Conservation (phyloP, 345 rosid species). For the Clausena lansium region DNA sequence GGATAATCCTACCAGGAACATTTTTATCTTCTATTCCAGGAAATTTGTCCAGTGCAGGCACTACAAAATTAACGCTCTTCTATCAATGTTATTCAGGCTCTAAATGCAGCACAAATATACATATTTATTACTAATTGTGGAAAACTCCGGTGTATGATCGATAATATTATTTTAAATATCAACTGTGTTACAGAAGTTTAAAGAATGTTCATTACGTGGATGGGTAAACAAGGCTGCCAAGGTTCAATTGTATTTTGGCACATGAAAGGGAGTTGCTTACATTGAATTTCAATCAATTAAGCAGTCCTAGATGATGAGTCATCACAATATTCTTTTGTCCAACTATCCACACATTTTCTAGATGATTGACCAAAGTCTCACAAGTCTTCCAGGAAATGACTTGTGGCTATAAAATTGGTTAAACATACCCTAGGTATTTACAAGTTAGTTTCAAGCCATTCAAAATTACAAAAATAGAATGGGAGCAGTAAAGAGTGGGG, state of each 20-base stretch:
- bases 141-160: neutral
- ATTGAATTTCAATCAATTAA: neutral
- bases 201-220: neutral
- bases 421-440: neutral
- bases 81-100: constrained; percentile 7
- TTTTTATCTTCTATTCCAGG: constrained; percentile 35
- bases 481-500: neutral
- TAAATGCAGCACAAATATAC: neutral
- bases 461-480: neutral
- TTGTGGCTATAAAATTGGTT: neutral
- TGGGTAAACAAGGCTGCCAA: neutral
- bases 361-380: neutral
- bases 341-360: neutral
- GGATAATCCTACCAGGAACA: constrained; percentile 58
- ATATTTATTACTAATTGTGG: neutral
- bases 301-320: neutral
- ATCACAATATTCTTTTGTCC: neutral
- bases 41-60: constrained; percentile 74
- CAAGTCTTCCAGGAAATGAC: neutral
- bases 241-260: neutral
- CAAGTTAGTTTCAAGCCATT: neutral
- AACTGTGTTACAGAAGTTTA: neutral
- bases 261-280: neutral
- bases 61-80: constrained; percentile 40
- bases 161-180: neutral